A percentile compares a stretch with the other conserved stretches of the same genome.
phyloP scores from a whole-genome alignment of 1,284 basidiomycete genomes.

The Kalmanozyma brasiliensis region DNA sequence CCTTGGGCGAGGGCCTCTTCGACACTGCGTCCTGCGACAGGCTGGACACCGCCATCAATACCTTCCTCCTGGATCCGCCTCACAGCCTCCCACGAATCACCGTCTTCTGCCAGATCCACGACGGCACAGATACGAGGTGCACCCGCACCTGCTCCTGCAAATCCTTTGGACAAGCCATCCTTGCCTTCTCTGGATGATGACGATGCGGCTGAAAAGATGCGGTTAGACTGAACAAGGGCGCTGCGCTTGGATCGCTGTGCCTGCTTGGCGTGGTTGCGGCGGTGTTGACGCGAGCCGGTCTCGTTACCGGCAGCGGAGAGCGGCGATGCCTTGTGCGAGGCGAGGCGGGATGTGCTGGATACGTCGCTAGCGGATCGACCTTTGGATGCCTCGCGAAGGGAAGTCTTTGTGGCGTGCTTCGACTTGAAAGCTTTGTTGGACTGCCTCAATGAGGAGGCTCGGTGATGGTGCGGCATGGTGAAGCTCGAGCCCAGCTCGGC shows the following conservation, averaged over 20 bases:
- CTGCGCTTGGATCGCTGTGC: slow-evolving; percentile 59
- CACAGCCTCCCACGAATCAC: slow-evolving; percentile 73
- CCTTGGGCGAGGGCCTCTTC: slow-evolving; percentile 41
- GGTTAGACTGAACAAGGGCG: slow-evolving; percentile 58
- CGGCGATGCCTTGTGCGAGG: slow-evolving; percentile 52
- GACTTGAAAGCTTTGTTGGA: slow-evolving; percentile 66
- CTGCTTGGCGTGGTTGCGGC: slow-evolving; percentile 63
- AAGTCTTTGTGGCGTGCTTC: slow-evolving; percentile 63
- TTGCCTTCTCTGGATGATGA: slow-evolving; percentile 30
- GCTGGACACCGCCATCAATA: slow-evolving; percentile 71
- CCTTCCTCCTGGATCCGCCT: slow-evolving; percentile 76
- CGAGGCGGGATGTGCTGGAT: slow-evolving; percentile 27
- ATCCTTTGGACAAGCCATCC: slow-evolving; percentile 71
- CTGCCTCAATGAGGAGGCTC: slow-evolving; percentile 60
- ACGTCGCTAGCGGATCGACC: slow-evolving; percentile 43
- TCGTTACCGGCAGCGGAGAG: slow-evolving; percentile 55
- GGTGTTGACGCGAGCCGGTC: slow-evolving; percentile 52
- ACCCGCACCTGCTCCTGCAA: slow-evolving; percentile 72
- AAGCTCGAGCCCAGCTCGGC: background rate
- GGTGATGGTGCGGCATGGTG: slow-evolving; percentile 57
- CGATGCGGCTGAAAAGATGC: slow-evolving; percentile 44
- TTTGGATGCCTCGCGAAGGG: slow-evolving; percentile 55
- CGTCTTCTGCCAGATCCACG: slow-evolving; percentile 79
- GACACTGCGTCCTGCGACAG: slow-evolving; percentile 52
- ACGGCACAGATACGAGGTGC: slow-evolving; percentile 83